phyloP scores from a whole-genome alignment of 2,329 filamentous ascomycete species.

The Xylariaceae sp. region DNA sequence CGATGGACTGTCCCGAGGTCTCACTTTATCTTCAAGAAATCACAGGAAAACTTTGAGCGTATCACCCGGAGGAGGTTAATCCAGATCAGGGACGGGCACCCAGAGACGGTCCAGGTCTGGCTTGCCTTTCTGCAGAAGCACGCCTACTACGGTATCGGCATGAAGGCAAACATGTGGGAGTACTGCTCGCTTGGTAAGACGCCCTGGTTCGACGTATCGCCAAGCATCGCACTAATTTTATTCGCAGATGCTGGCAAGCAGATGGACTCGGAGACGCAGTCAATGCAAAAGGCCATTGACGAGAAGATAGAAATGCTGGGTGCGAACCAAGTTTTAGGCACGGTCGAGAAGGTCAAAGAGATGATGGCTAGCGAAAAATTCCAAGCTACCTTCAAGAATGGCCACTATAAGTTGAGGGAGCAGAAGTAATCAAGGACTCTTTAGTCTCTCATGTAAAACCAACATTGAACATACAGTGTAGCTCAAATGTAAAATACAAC shows the following conservation, averaged over 20 bases:
- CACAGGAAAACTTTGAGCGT: slow-evolving; percentile 95
- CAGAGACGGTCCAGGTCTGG: slow-evolving; percentile 87
- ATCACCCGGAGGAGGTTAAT: slow-evolving; percentile 82
- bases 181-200: slow-evolving; percentile 66
- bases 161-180: slow-evolving; percentile 98
- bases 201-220: not conserved
- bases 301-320: slow-evolving; percentile 55
- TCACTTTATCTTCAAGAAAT: slow-evolving; percentile 95
- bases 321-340: slow-evolving; percentile 46
- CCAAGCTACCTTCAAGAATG: slow-evolving; percentile 23
- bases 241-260: slow-evolving; percentile 45
- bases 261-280: slow-evolving; percentile 38
- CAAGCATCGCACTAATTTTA: slow-evolving; percentile 9
- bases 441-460: slow-evolving; percentile 12
- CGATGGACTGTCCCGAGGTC: slow-evolving; percentile 89
- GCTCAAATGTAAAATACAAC: slow-evolving; percentile 16
- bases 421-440: not conserved
- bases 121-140: slow-evolving; percentile 88
- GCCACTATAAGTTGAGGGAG: slow-evolving; percentile 22
- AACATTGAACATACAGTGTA: slow-evolving; percentile 1
- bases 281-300: slow-evolving; percentile 39
- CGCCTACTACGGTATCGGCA: slow-evolving; percentile 91
- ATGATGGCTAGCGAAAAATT: slow-evolving; percentile 51
- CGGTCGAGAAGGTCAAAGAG: slow-evolving; percentile 54
- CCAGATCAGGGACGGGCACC: slow-evolving; percentile 87